These are phyloP conservation scores for Aureobasidium lini DNA, from an alignment of 2,329 filamentous ascomycete species.

Conservation along the genomic window DNA sequence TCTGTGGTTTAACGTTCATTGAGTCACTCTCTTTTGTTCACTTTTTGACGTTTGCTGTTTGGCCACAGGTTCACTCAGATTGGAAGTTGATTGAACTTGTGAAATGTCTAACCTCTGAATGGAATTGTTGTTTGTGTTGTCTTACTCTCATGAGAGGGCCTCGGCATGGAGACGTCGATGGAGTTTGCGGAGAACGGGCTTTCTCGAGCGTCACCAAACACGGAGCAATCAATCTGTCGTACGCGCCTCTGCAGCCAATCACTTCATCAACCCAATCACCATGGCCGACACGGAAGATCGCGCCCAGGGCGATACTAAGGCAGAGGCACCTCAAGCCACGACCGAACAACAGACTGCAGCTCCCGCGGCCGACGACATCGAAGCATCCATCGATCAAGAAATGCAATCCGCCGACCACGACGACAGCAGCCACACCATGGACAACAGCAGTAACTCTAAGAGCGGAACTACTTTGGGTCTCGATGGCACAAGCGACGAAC, in stretches of 20 bases:
- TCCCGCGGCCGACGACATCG: constrained; percentile 8
- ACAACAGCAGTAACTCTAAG: neutral
- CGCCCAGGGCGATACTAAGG: neutral
- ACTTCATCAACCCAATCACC: constrained; percentile 6
- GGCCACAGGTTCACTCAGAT: too few species aligned
- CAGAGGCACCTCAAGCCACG: neutral
- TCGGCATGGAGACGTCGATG: neutral
- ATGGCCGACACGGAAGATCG: constrained; percentile 11
- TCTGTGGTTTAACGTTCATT: neutral
- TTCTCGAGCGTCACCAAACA: neutral
- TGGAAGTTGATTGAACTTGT: neutral
- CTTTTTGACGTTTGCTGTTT: too few species aligned
- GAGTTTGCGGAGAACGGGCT: neutral
- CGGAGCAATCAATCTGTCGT: constrained; percentile 3
- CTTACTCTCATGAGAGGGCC: neutral
- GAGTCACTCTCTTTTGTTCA: too few species aligned
- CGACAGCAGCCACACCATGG: neutral
- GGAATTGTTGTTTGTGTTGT: neutral
- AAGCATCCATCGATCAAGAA: neutral
- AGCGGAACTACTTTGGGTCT: neutral
- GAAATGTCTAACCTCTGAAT: neutral
- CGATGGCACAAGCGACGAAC: constrained; percentile 32
- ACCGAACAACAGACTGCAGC: neutral
- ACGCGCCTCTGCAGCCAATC: constrained; percentile 7
- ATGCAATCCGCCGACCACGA: neutral